Evolutionary conservation across 2,329 filamentous ascomycete genomes (phyloP).

Genomic region (Pseudogymnoascus sp.): DNA sequence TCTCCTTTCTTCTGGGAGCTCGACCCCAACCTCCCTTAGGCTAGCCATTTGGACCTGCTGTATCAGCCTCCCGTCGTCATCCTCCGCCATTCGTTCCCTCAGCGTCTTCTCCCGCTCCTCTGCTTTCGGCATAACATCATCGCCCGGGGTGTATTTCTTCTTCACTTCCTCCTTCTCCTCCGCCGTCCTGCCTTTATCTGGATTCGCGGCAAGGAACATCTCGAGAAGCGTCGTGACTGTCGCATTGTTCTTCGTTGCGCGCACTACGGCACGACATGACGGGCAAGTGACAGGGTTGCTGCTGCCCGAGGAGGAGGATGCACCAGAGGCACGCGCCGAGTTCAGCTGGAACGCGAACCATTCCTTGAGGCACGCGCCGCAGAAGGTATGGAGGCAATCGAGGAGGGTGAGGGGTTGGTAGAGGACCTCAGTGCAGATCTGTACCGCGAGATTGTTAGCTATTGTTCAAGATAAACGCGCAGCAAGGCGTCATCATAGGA

Average conservation of each 20-base stretch:
- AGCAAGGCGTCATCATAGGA: background rate
- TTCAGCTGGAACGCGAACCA: slow-evolving; percentile 75
- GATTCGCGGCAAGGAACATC: slow-evolving; percentile 75
- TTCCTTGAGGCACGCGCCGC: slow-evolving; percentile 88
- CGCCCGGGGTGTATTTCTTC: slow-evolving; percentile 70
- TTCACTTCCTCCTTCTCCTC: slow-evolving; percentile 71
- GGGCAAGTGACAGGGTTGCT: slow-evolving; percentile 70
- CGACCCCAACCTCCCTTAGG: slow-evolving; percentile 56
- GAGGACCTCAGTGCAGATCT: slow-evolving; percentile 96
- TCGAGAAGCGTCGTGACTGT: slow-evolving; percentile 84
- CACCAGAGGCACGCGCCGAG: slow-evolving; percentile 19
- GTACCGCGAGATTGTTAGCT: slow-evolving; percentile 5
- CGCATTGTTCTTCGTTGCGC: slow-evolving; percentile 83
- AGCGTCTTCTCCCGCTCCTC: slow-evolving; percentile 42
- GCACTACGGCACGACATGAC: slow-evolving; percentile 78
- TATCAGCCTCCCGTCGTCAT: slow-evolving; percentile 61
- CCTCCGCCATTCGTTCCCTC: slow-evolving; percentile 47
- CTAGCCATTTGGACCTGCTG: slow-evolving; percentile 67
- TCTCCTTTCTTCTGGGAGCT: slow-evolving; percentile 21
- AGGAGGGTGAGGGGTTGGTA: slow-evolving; percentile 86
- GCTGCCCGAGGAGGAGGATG: slow-evolving; percentile 17
- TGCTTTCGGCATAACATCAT: slow-evolving; percentile 65
- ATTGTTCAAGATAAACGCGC: slow-evolving; percentile 8
- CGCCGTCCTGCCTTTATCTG: slow-evolving; percentile 59
- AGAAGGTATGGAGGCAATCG: slow-evolving; percentile 93